These are phyloP conservation scores for Lactarius psammicola DNA, from an alignment of 768 basidiomycete genomes.

Conservation along the genomic window DNA sequence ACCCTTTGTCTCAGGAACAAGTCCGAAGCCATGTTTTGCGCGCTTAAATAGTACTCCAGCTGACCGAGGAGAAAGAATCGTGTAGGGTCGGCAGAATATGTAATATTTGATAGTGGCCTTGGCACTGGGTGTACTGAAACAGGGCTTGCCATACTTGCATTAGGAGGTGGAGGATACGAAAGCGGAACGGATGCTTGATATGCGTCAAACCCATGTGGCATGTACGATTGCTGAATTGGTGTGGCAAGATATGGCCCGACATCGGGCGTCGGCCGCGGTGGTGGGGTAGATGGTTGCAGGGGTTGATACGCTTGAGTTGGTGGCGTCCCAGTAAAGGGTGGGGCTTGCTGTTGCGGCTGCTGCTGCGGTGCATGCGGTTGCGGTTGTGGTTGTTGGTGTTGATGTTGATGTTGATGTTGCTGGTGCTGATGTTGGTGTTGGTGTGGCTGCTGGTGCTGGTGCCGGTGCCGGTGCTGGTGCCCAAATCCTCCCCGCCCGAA, in stretches of 20 bases:
- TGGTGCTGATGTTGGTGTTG: constrained; percentile 6
- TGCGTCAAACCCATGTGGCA: constrained; percentile 33
- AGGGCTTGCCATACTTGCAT: constrained; percentile 25
- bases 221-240: constrained; percentile 15
- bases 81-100: constrained; percentile 63
- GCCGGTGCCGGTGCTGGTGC: constrained; percentile 8
- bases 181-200: constrained; percentile 33
- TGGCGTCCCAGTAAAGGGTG: constrained; percentile 27
- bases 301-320: constrained; percentile 28
- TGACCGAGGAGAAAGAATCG: constrained; percentile 73
- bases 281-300: constrained; percentile 28
- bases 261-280: constrained; percentile 6
- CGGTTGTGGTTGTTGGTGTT: constrained; percentile 11
- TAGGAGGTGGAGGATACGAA: constrained; percentile 31
- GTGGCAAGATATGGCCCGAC: constrained; percentile 30
- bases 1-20: constrained; percentile 78
- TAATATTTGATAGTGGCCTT: constrained; percentile 44
- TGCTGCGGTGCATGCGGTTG: constrained; percentile 3
- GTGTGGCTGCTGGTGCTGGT: neutral
- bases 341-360: neutral
- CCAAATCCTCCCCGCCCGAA: constrained; percentile 20
- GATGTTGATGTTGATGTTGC: constrained; percentile 10
- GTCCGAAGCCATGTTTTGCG: constrained; percentile 88
- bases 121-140: constrained; percentile 44
- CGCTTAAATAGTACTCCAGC: constrained; percentile 89